Conservation (phyloP, 306 rosid genomes). For the Glycine soja region DNA sequence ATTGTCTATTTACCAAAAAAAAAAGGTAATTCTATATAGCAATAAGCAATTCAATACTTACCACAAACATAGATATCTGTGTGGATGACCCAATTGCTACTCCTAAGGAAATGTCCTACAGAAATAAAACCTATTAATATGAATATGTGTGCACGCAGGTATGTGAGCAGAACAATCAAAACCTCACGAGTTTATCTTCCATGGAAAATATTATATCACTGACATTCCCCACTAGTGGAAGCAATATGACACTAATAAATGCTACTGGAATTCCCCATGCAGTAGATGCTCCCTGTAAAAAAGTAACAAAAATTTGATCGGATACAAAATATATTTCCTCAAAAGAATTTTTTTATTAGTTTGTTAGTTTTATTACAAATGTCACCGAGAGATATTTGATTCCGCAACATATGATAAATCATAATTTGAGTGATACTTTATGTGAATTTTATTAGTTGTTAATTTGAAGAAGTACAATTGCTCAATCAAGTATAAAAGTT, state of each 20-base stretch:
- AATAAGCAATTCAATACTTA: no score
- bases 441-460: no score
- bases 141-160: background rate
- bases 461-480: no score
- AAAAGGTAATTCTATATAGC: no score
- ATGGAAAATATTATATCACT: slow-evolving; percentile 87
- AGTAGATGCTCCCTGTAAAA: slow-evolving; percentile 73
- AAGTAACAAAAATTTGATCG: no score
- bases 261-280: slow-evolving; percentile 68
- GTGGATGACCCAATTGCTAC: slow-evolving; percentile 87
- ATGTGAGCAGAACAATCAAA: slow-evolving; percentile 6
- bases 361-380: no score
- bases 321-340: slow-evolving; percentile 17
- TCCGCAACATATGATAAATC: no score
- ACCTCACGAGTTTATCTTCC: slow-evolving; percentile 88
- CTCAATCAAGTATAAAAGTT: no score
- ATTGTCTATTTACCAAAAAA: slow-evolving; percentile 21
- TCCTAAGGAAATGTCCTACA: slow-evolving; percentile 82
- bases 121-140: slow-evolving; percentile 39
- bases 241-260: slow-evolving; percentile 84
- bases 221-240: slow-evolving; percentile 88
- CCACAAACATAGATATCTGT: slow-evolving; percentile 87
- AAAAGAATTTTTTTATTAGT: no score
- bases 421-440: no score
- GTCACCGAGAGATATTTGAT: no score